phyloP scores from a whole-genome alignment of 495 filamentous ascomycete species.

The Podospora appendiculata region DNA sequence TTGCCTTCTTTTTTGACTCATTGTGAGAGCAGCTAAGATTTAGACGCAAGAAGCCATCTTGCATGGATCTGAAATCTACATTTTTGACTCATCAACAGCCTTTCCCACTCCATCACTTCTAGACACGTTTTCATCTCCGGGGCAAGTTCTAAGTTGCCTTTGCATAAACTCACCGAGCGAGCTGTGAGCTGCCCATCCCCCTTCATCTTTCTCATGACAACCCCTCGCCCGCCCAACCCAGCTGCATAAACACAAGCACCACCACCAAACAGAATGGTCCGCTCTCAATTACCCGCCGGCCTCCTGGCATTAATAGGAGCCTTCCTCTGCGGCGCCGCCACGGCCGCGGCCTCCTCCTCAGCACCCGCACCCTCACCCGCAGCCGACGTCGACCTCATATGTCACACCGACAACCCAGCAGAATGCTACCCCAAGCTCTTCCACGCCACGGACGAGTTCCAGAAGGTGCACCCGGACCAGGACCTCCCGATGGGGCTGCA shows the following conservation, averaged over 20 bases:
- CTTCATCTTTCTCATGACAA: too few relatives aligned
- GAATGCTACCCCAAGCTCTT: conserved; percentile 61
- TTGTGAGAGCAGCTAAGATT: background rate
- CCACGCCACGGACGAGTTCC: conserved; percentile 53
- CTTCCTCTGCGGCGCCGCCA: conserved; percentile 7
- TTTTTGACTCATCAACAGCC: too few relatives aligned
- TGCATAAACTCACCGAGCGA: too few relatives aligned
- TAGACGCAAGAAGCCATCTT: background rate
- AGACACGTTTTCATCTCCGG: too few relatives aligned
- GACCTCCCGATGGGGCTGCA: conserved; percentile 56
- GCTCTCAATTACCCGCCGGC: conserved; percentile 7
- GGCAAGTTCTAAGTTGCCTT: too few relatives aligned
- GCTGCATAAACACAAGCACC: background rate
- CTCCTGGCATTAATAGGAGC: conserved; percentile 18
- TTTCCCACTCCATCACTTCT: too few relatives aligned
- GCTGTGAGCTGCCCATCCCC: too few relatives aligned
- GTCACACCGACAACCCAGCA: conserved; percentile 46
- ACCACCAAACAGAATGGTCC: background rate
- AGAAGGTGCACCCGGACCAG: conserved; percentile 53
- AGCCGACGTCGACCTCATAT: conserved; percentile 48
- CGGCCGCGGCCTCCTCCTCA: background rate
- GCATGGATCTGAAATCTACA: too few relatives aligned
- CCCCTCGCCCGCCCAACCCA: too few relatives aligned
- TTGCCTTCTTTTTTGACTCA: conserved; percentile 15
- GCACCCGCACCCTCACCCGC: conserved; percentile 20